phyloP scores from a whole-genome alignment of 208 protist genomes.

The Crithidia thermophila region DNA sequence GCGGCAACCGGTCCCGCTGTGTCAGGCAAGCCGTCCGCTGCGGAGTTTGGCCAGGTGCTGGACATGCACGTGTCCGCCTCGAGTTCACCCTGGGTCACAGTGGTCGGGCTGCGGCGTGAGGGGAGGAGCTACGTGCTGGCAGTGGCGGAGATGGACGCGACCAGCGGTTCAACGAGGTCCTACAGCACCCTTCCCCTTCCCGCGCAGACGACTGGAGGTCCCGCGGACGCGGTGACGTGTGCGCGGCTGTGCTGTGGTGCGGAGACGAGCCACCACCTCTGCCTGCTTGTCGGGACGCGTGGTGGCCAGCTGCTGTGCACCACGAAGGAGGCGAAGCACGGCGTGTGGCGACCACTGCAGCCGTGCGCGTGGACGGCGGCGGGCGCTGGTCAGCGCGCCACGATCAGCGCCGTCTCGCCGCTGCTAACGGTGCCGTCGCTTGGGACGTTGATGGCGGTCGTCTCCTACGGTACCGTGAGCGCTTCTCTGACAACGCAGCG shows the following conservation, averaged over 20 bases:
- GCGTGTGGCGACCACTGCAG: conserved; percentile 11
- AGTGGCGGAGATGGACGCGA: conserved; percentile 6
- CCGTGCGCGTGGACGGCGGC: conserved; percentile 15
- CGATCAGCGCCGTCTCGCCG: conserved; percentile 24
- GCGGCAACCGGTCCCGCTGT: neutral
- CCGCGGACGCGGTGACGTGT: conserved; percentile 17
- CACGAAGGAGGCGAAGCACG: neutral
- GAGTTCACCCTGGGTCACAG: neutral
- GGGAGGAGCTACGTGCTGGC: neutral
- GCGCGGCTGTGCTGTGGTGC: conserved; percentile 15
- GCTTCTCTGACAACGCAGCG: conserved; percentile 2
- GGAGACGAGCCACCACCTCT: neutral
- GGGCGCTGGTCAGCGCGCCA: neutral
- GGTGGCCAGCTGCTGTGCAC: conserved; percentile 14
- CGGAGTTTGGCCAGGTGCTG: conserved; percentile 4
- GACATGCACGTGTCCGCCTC: conserved; percentile 1
- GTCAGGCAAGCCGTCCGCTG: neutral
- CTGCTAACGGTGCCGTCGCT: neutral
- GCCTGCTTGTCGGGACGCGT: conserved; percentile 17
- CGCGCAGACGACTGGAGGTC: neutral
- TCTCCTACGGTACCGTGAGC: neutral
- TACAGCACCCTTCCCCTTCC: neutral
- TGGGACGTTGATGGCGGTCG: neutral
- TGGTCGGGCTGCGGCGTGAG: conserved; percentile 9
- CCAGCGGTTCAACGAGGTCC: neutral